Conservation (phyloP, 805 yeast genomes). For the Candida succiphila region DNA sequence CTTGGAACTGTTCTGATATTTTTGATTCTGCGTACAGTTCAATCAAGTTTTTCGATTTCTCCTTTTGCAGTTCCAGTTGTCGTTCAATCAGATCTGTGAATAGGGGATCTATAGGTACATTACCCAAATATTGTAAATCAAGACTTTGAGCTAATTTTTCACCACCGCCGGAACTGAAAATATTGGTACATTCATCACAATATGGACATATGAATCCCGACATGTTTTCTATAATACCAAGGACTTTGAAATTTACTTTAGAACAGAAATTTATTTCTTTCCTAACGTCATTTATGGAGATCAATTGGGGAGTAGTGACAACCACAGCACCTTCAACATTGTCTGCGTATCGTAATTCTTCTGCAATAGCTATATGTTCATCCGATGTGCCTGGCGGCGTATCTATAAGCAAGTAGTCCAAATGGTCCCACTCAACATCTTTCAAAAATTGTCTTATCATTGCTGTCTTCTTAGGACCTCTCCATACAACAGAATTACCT, state of each 20-base stretch:
- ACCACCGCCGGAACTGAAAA: conserved; percentile 94
- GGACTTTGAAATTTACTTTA: conserved; percentile 67
- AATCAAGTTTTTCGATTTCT: conserved; percentile 22
- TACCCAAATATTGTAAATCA: conserved; percentile 65
- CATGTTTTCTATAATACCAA: conserved; percentile 95
- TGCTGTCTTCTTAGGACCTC: conserved; percentile 97
- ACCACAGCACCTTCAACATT: conserved; percentile 86
- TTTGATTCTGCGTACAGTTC: conserved; percentile 27
- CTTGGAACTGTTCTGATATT: conserved; percentile 32
- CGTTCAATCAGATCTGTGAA: conserved; percentile 84
- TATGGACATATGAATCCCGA: conserved; percentile 93
- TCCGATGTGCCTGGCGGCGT: conserved; percentile 99
- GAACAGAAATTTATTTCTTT: conserved; percentile 89
- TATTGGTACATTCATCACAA: conserved; percentile 86
- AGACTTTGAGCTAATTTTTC: conserved; percentile 51
- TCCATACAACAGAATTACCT: conserved; percentile 92
- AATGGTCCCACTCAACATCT: conserved; percentile 86
- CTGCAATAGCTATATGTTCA: conserved; percentile 95
- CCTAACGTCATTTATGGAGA: conserved; percentile 88
- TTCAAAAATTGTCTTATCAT: conserved; percentile 90
- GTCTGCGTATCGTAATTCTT: conserved; percentile 58
- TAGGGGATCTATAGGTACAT: conserved; percentile 86
- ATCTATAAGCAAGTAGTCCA: conserved; percentile 77
- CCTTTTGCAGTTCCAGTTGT: conserved; percentile 54
- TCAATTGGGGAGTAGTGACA: conserved; percentile 94